phyloP scores from a whole-genome alignment of 495 filamentous ascomycete species.

The Cairneyella variabilis region DNA sequence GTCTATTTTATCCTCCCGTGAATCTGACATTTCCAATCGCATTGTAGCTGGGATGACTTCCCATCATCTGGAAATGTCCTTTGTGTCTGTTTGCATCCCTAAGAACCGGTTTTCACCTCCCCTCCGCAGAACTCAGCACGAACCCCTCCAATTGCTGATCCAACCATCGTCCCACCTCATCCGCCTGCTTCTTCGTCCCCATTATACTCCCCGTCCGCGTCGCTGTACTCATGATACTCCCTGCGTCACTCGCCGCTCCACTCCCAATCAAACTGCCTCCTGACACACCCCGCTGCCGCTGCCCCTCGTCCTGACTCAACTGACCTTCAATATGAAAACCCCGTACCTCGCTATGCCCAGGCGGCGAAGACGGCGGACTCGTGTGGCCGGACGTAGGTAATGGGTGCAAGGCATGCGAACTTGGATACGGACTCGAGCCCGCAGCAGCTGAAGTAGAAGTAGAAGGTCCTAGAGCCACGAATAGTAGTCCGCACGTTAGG shows the following conservation, averaged over 20 bases:
- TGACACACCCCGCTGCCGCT: neutral
- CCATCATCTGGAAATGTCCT: no score
- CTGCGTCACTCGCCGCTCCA: constrained; percentile 16
- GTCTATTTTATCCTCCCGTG: no score
- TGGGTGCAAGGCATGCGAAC: neutral
- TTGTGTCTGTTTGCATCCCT: no score
- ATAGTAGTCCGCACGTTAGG: constrained; percentile 46
- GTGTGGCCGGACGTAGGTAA: neutral
- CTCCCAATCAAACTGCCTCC: constrained; percentile 9
- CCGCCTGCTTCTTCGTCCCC: constrained; percentile 21
- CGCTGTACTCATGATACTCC: constrained; percentile 21
- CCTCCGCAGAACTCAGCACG: constrained; percentile 17
- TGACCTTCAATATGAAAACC: neutral
- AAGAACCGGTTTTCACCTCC: no score
- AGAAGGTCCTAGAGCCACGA: constrained; percentile 52
- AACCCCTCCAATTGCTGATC: constrained; percentile 24
- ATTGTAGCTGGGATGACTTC: no score
- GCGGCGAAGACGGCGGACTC: constrained; percentile 17
- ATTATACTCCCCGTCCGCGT: constrained; percentile 14
- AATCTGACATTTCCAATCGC: no score
- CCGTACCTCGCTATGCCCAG: neutral
- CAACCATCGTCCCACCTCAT: constrained; percentile 24
- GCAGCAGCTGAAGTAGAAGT: constrained; percentile 27
- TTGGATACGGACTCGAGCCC: neutral
- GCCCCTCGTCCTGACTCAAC: neutral